Evolutionary conservation across 2,329 filamentous ascomycete genomes (phyloP), one percentile per base, ranked within the genome.

Genomic region (Fusarium longipes): DNA sequence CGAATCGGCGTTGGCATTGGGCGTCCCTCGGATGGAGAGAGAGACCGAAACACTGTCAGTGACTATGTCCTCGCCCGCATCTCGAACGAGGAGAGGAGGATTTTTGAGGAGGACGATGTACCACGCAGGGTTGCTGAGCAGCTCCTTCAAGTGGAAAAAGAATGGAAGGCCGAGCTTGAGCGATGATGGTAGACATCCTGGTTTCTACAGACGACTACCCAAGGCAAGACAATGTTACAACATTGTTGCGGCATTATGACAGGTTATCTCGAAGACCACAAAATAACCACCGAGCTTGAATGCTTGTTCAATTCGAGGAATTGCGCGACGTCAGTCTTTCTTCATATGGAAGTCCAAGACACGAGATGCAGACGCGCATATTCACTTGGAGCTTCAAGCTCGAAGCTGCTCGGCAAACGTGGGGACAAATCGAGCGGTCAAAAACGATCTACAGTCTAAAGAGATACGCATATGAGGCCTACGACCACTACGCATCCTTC

Each of bases 1-100:
- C 83, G 92, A 59, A 87, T 98, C 49, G 90, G 91, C 0, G 81
- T 98, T 14, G 96, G 96, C 0, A 97, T 98, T 79, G 94, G 93
- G n/a, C 82, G 96, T 43, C 95, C 95, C 0, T 25, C 32, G 14
- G 22, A 82, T 81, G 43, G 89, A 85, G 65, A 84, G 93, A 65
- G 89, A 93, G 48, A 81, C 83, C 22, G 80, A 82, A 36, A 8
- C 45, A 87, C 86, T 3, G 93, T 98, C 11, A 87, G 89, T 40
- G 82, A 87, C 24, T 97, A 95, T 80, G 94, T 98, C 40, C 80
- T 98, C 70, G 83, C 83, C 57, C 87, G 87, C 72, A 89, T 96
- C 82, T 84, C 82, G 11, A 65, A 71, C 9, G 71, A 76, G 12
- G 84, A 92, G 73, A 81, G 81, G 73, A 74, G n/a, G 32, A 12